Conservation (phyloP, 2,329 filamentous ascomycete species). For the Aspergillus brunneoviolaceus region DNA sequence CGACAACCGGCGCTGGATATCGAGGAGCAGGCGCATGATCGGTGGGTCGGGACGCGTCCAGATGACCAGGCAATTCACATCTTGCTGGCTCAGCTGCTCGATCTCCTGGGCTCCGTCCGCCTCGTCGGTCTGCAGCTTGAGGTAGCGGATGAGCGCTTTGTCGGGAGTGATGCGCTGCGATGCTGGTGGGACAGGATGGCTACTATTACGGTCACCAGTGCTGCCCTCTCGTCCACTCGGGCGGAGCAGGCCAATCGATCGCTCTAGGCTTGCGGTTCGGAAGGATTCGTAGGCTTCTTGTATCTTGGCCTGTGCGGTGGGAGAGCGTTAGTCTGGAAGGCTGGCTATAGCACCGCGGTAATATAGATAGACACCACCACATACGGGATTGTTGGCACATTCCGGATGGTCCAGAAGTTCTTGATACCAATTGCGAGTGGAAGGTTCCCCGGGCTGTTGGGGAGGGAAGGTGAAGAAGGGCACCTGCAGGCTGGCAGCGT, state of each 20-base stretch:
- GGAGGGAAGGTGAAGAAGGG: conserved; percentile 7
- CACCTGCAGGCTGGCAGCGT: background rate
- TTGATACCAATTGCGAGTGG: conserved; percentile 9
- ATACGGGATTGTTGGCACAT: conserved; percentile 2
- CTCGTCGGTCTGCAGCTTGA: background rate
- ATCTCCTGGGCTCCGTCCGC: background rate
- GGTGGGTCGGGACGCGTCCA: conserved; percentile 3
- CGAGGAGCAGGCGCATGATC: background rate
- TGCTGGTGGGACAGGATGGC: background rate
- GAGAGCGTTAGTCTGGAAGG: background rate
- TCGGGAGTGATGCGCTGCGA: background rate
- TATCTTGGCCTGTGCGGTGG: conserved; percentile 4
- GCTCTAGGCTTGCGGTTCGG: background rate
- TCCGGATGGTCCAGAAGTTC: conserved; percentile 6
- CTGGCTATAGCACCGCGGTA: too few relatives aligned
- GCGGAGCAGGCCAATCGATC: background rate
- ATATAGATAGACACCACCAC: background rate
- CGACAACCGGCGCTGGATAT: background rate
- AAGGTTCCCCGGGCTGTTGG: conserved; percentile 5
- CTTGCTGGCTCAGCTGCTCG: background rate
- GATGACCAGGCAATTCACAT: conserved; percentile 4
- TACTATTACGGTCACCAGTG: background rate
- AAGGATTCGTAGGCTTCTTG: conserved; percentile 9
- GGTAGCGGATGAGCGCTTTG: conserved; percentile 5
- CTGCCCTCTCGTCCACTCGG: background rate